Conservation (phyloP, 768 basidiomycete species). For the Clitopilus hobsonii region DNA sequence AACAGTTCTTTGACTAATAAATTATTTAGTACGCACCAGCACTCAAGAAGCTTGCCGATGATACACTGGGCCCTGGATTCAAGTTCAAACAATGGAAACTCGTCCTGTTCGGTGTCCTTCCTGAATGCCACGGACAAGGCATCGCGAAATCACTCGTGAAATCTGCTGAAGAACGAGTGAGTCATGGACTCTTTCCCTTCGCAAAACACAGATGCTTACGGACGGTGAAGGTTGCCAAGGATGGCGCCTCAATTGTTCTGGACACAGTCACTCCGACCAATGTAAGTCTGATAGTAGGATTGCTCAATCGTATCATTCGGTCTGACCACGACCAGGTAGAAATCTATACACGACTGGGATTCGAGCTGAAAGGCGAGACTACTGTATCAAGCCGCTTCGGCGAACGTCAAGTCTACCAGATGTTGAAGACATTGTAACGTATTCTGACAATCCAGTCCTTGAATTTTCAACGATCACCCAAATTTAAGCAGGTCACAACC, state of each 20-base stretch:
- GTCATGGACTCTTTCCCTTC: not conserved
- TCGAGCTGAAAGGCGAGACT: not conserved
- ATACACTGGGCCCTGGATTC: constrained; percentile 12
- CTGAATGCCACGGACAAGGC: constrained; percentile 1
- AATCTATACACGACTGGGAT: not conserved
- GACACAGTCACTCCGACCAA: not conserved
- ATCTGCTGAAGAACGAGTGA: constrained; percentile 17
- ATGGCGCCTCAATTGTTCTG: not conserved
- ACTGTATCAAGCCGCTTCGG: not conserved
- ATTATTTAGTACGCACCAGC: constrained; percentile 15
- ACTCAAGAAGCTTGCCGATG: constrained; percentile 9
- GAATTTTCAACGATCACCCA: too few relatives aligned
- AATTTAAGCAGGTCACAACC: too few relatives aligned
- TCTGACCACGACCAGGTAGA: not conserved
- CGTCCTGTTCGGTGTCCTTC: constrained; percentile 4
- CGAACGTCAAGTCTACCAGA: not conserved
- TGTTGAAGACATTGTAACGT: not conserved
- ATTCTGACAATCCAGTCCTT: not conserved
- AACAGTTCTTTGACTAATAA: not conserved
- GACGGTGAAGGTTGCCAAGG: not conserved
- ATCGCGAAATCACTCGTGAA: constrained; percentile 14
- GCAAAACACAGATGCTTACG: not conserved
- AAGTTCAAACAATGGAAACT: constrained; percentile 2
- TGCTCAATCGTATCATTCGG: too few relatives aligned
- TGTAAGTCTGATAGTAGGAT: too few relatives aligned